Base-by-base conservation (phyloP, 805 yeast species). In the Kodamaea sagamina region DNA sequence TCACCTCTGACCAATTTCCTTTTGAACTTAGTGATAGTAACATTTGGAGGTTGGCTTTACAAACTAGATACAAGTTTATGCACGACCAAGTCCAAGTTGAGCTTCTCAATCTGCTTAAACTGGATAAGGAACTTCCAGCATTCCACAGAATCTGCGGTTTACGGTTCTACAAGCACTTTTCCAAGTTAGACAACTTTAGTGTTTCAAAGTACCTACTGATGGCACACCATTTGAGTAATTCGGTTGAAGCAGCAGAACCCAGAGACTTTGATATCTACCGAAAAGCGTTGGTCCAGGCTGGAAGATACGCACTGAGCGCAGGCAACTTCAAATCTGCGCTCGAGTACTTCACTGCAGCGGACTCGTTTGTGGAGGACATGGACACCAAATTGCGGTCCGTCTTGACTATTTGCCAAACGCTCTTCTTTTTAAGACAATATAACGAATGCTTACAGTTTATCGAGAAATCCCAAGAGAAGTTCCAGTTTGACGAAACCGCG, bases 81-180 rank as follows among this genome's bases (percentile, higher is more conserved):
- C 81, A 77, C 54, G 77, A 72, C 31, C 43, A 65, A 2, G 56
- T 71, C 5, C 71, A 66, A 35, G 56, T 56, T 4, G 58, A 57
- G 19, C 51, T 75, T 7, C 39, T 62, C 4, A 53, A 56, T 3
- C 56, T 61, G 11, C 40, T 71, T 47, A 48, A 58, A 35, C 41
- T 47, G 0, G 41, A 47, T 1, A 52, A 53, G 1, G 69, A 68
- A 36, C 53, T 65, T 2, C 53, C 55, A 8, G 53, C 55, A 8
- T 55, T 55, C 25, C 77, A 74, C 41, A 59, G 70, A 28, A 41
- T 52, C 6, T 67, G 74, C 53, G 81, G 79, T 1, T 47, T 76
- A 37, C 56, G 78, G n/a, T 50, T 65, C 25, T 62, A 61, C 36
- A 59, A 63, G 34, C 51, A 52, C 11, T 31, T 55, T 6, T 43